These are phyloP conservation scores for Fomitopsis schrenkii DNA, from an alignment of 1,284 basidiomycete species.

Conservation along the genomic window DNA sequence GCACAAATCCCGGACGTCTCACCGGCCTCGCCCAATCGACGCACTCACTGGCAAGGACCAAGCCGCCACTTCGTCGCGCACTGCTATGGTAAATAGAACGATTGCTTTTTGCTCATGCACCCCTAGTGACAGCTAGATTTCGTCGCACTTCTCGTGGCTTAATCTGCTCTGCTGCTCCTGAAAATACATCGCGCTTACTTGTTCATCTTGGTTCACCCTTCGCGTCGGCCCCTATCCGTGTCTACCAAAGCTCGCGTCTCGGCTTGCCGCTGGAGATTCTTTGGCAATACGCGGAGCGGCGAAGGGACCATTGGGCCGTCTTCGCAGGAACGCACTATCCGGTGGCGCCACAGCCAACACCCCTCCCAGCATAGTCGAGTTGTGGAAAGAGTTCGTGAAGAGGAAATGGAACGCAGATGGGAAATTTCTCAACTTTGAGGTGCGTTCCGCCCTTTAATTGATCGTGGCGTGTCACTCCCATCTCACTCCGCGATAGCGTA, in stretches of 20 bases:
- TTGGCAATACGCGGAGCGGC: conserved; percentile 55
- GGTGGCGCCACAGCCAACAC: conserved; percentile 18
- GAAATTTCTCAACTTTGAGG: conserved; percentile 78
- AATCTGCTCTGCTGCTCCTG: conserved; percentile 26
- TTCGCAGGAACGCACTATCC: conserved; percentile 53
- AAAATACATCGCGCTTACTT: conserved; percentile 38
- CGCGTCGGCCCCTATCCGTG: conserved; percentile 19
- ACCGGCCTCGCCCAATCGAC: conserved; percentile 56
- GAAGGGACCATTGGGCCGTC: conserved; percentile 40
- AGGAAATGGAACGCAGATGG: conserved; percentile 65
- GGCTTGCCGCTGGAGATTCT: conserved; percentile 38
- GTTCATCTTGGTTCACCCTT: conserved; percentile 29
- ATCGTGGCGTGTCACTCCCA: background rate
- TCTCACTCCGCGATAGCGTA: conserved; percentile 29
- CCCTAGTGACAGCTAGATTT: conserved; percentile 22
- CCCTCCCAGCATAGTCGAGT: conserved; percentile 42
- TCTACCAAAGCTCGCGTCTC: conserved; percentile 27
- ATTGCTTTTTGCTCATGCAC: conserved; percentile 27
- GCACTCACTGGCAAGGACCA: conserved; percentile 45
- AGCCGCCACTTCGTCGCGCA: conserved; percentile 34
- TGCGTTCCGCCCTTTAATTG: conserved; percentile 24
- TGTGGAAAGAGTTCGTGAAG: conserved; percentile 69
- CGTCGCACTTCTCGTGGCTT: conserved; percentile 14
- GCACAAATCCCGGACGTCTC: conserved; percentile 53
- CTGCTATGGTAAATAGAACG: conserved; percentile 63